A percentile compares a stretch with the other conserved stretches of the same genome.
Conservation (phyloP, 805 yeast genomes). For the Barnettozyma vustinii region DNA sequence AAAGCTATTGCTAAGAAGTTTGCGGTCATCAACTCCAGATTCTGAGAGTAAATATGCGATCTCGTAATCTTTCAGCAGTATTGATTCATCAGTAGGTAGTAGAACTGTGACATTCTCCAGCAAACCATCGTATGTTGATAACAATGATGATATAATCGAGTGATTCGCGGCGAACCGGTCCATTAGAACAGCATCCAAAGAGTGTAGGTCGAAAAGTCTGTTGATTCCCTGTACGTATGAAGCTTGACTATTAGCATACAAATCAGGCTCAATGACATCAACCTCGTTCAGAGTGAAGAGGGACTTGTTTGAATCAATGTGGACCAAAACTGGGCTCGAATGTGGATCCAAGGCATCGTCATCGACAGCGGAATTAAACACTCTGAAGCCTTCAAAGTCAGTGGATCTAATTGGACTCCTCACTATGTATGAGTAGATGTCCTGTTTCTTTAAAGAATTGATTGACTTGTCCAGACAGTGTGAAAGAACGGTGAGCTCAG, state of each 20-base stretch:
- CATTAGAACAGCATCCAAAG: constrained; percentile 33
- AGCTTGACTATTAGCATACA: constrained; percentile 54
- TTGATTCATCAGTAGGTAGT: constrained; percentile 39
- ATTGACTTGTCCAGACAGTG: neutral
- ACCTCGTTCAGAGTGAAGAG: constrained; percentile 35
- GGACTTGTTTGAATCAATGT: constrained; percentile 9
- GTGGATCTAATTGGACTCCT: constrained; percentile 10
- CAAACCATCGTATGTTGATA: neutral
- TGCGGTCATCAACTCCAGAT: constrained; percentile 28
- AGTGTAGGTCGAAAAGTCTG: constrained; percentile 33
- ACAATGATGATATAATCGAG: neutral
- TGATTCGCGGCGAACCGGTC: neutral
- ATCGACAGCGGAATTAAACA: constrained; percentile 13
- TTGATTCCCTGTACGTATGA: constrained; percentile 66
- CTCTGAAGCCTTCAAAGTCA: constrained; percentile 9
- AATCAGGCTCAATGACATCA: constrained; percentile 51
- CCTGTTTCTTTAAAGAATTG: constrained; percentile 6
- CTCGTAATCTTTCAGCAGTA: constrained; percentile 38
- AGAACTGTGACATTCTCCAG: constrained; percentile 37
- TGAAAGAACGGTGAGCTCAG: neutral
- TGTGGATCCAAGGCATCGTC: constrained; percentile 10
- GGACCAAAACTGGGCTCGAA: constrained; percentile 29
- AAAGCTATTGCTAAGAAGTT: constrained; percentile 26
- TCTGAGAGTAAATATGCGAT: constrained; percentile 35
- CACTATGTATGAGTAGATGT: constrained; percentile 14